phyloP scores from a whole-genome alignment of 208 protist genomes.

The Wallacemonas sp. region DNA sequence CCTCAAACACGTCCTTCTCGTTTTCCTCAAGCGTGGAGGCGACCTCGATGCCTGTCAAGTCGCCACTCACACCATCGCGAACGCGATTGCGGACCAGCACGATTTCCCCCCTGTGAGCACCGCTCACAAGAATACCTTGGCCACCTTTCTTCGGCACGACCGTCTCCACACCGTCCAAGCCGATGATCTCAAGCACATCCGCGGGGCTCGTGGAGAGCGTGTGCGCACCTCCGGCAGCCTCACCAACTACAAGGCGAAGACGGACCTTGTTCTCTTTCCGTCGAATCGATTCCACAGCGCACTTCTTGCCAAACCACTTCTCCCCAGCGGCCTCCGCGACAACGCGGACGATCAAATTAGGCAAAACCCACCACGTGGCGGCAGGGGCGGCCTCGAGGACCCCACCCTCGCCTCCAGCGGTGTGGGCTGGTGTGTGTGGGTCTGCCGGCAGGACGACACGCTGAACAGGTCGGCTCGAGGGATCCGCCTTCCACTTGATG shows the following conservation, averaged over 20 bases:
- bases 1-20: conserved; percentile 35
- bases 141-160: conserved; percentile 72
- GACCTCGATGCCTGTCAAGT: conserved; percentile 53
- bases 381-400: neutral
- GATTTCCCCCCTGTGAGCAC: conserved; percentile 56
- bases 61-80: conserved; percentile 28
- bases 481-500: conserved; percentile 66
- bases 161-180: conserved; percentile 63
- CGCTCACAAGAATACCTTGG: conserved; percentile 63
- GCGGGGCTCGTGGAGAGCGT: neutral
- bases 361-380: conserved; percentile 72
- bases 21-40: conserved; percentile 16
- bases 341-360: conserved; percentile 71
- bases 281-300: conserved; percentile 48
- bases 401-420: neutral
- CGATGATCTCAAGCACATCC: conserved; percentile 60
- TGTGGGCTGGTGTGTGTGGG: neutral
- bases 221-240: neutral
- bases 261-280: conserved; percentile 59
- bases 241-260: conserved; percentile 19
- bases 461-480: conserved; percentile 55
- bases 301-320: conserved; percentile 67
- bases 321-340: conserved; percentile 50
- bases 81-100: conserved; percentile 44
- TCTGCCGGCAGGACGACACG: neutral